Conservation (phyloP, 2,329 filamentous ascomycete genomes). For the Ophiosphaerella herpotricha region DNA sequence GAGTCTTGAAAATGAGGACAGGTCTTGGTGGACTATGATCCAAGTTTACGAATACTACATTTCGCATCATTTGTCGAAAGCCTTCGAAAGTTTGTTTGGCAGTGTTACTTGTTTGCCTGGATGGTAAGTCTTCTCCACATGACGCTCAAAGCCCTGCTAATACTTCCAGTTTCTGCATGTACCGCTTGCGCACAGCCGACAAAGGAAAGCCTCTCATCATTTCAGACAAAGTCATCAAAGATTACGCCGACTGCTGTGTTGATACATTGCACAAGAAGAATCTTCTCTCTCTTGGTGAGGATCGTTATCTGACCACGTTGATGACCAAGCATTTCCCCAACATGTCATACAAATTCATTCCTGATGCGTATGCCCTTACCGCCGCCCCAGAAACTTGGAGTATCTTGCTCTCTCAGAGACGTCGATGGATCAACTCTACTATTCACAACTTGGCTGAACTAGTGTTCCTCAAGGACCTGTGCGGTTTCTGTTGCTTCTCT, state of each 20-base stretch:
- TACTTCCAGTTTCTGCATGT: conserved; percentile 88
- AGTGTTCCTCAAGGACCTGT: conserved; percentile 88
- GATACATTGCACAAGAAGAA: conserved; percentile 97
- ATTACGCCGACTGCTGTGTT: conserved; percentile 86
- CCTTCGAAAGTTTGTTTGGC: conserved; percentile 96
- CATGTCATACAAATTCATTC: conserved; percentile 96
- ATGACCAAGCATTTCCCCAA: conserved; percentile 97
- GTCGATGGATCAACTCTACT: conserved; percentile 99
- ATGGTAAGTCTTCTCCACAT: conserved; percentile 70
- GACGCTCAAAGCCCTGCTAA: conserved; percentile 18
- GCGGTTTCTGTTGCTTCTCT: conserved; percentile 97
- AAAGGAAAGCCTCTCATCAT: conserved; percentile 95
- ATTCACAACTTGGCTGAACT: conserved; percentile 95
- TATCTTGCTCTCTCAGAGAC: conserved; percentile 93
- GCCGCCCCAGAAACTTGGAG: conserved; percentile 94
- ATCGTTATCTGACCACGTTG: conserved; percentile 94
- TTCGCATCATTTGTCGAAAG: conserved; percentile 94
- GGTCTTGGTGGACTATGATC: conserved; percentile 99
- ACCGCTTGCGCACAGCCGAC: conserved; percentile 90
- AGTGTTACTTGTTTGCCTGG: conserved; percentile 98
- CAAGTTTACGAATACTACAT: conserved; percentile 99
- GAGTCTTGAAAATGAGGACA: conserved; percentile 91
- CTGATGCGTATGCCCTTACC: conserved; percentile 90
- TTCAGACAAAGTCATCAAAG: conserved; percentile 80
- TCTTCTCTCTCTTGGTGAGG: conserved; percentile 87